Base-by-base conservation (phyloP, 768 basidiomycete species). In the Collybia nuda region DNA sequence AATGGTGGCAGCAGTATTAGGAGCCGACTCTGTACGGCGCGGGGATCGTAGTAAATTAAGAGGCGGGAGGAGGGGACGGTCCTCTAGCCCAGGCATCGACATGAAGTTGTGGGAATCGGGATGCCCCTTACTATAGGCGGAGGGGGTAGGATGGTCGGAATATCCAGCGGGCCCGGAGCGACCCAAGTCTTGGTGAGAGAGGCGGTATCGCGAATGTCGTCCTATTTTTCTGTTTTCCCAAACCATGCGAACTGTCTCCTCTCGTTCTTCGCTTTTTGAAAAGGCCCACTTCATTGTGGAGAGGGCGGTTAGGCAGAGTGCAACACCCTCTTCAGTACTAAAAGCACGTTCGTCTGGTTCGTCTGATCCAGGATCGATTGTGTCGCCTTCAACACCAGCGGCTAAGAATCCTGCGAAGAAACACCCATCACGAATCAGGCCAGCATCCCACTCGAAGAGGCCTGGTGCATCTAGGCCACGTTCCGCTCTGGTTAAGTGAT, bases 381-480 rank as follows among this genome's bases (percentile, higher is more conserved):
- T 59, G n/a, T 76, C 75, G 36, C 67, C 67, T 15, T 86, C 83
- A 4, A 81, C 71, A 14, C 80, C 83, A 0, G 88, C 89, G 5
- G 91, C 78, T 35, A 93, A 70, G 54, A 87, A 81, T 2, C 84
- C 92, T 3, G 90, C 90, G 59, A 88, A 95, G 76, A 88, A 96
- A 60, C 88, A 91, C 2, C 94, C 94, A 59, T 96, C 93, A 17
- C 90, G 81, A 47, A 94, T 84, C 3, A 95, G 76, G 17, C 88
- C 86, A 1, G 92, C 82, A 63, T 98, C 94, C 76, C 87, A 95
- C 58, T 77, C 78, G 62, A 97, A 93, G 57, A 96, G 80, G 11
- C 75, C 74, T 18, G 66, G 58, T 15, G 59, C 61, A 35, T 67
- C 64, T 15, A 50, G 54, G 35, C 57, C 59, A 18, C 67, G 71